Conservation (phyloP, 2,329 filamentous ascomycete genomes). For the Botrytis pseudocinerea region DNA sequence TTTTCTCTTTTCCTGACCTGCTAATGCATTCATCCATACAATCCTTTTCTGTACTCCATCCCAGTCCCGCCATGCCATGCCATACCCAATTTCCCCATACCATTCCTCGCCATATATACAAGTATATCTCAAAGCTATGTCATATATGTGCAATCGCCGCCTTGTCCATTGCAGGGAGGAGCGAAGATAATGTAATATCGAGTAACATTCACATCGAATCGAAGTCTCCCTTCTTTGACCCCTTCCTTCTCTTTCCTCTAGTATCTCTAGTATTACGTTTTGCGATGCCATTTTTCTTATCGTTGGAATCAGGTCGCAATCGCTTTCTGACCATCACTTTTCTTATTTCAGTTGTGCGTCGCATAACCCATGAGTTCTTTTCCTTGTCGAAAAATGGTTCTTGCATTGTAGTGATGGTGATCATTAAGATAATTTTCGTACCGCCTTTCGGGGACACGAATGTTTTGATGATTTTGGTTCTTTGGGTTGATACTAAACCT, state of each 20-base stretch:
- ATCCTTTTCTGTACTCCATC: neutral
- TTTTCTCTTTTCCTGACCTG: neutral
- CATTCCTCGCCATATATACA: neutral
- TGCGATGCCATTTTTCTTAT: neutral
- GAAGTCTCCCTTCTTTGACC: neutral
- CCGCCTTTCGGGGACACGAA: neutral
- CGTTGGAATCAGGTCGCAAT: neutral
- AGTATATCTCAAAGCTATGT: neutral
- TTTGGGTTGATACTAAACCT: neutral
- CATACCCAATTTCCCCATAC: neutral
- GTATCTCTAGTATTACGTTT: neutral
- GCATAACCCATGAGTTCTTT: neutral
- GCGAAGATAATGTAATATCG: neutral
- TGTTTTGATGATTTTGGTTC: conserved; percentile 5
- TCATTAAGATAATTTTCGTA: neutral
- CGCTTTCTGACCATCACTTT: neutral
- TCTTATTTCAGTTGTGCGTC: neutral
- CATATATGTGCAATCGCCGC: neutral
- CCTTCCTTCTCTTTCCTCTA: neutral
- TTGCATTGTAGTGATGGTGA: neutral
- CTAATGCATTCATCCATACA: neutral
- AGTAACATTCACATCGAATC: neutral
- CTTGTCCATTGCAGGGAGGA: too few relatives aligned
- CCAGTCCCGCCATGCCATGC: neutral
- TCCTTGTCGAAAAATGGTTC: neutral